Percentiles rank a stretch among this genome's conserved stretches.
phyloP scores from a whole-genome alignment of 139 green algal genomes.

The Asterochloris erici region DNA sequence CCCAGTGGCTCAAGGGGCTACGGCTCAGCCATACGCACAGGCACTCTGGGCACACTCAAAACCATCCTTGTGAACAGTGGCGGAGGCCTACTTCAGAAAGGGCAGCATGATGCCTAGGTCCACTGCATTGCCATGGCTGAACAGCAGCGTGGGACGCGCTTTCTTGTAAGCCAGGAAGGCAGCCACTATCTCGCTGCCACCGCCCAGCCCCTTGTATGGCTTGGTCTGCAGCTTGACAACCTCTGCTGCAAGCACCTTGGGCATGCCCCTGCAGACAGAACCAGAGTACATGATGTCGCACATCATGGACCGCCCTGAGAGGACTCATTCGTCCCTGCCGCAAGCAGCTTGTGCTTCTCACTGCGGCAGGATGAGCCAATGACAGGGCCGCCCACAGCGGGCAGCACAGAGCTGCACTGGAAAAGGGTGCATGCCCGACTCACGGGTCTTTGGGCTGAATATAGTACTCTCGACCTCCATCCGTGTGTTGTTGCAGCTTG shows the following conservation, averaged over 20 bases:
- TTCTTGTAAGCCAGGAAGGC: slow-evolving; percentile 50
- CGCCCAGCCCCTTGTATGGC: slow-evolving; percentile 5
- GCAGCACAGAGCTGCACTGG: neutral
- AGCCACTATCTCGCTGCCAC: slow-evolving; percentile 45
- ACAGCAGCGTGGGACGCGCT: slow-evolving; percentile 65
- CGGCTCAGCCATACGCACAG: neutral
- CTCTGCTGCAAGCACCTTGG: slow-evolving; percentile 29
- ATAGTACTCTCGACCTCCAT: neutral
- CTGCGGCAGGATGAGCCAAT: neutral
- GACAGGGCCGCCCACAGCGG: neutral
- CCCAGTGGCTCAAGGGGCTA: neutral
- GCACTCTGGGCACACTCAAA: neutral
- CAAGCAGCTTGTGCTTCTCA: too few species aligned
- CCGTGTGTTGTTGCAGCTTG: neutral
- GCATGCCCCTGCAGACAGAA: slow-evolving; percentile 41
- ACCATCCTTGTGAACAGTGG: neutral
- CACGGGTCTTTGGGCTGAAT: neutral
- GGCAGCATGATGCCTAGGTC: slow-evolving; percentile 89
- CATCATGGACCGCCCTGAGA: slow-evolving; percentile 48
- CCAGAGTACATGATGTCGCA: slow-evolving; percentile 52
- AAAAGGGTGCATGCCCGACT: neutral
- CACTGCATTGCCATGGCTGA: slow-evolving; percentile 92
- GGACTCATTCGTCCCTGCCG: neutral
- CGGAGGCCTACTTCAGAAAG: slow-evolving; percentile 55
- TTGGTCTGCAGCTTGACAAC: slow-evolving; percentile 33